Evolutionary conservation across 2,329 filamentous ascomycete genomes (phyloP).

Genomic region (Sporothrix euskadiensis): DNA sequence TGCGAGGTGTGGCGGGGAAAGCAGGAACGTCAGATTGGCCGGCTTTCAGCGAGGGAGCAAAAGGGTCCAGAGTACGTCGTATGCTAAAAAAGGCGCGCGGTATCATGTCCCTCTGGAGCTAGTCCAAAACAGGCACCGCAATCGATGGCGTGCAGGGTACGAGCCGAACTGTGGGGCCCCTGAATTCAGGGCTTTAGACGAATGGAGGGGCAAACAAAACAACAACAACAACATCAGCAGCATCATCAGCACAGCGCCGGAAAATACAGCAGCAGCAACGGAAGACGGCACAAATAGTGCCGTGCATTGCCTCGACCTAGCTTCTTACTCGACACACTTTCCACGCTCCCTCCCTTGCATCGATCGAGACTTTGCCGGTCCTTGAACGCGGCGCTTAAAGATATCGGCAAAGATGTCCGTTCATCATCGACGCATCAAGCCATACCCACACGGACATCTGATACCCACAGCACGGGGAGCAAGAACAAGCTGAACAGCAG

Average conservation of each 20-base stretch:
- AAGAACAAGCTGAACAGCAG: conserved; percentile 25
- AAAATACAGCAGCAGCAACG: background rate
- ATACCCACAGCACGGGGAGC: background rate
- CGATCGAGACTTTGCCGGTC: background rate
- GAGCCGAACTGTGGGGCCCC: background rate
- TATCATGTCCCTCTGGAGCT: background rate
- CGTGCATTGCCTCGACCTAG: too few species aligned
- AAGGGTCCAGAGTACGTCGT: background rate
- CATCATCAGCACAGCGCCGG: background rate
- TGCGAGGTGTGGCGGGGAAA: conserved; percentile 10
- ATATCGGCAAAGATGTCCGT: background rate
- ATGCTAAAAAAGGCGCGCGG: conserved; percentile 8
- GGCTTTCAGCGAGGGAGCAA: background rate
- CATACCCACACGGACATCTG: conserved; percentile 23
- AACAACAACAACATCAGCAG: background rate
- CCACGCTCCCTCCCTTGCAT: background rate
- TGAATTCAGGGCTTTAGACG: background rate
- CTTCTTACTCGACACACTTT: background rate
- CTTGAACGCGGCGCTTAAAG: background rate
- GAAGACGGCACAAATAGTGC: background rate
- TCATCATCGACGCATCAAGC: background rate
- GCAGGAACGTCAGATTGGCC: background rate
- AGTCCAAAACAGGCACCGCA: background rate
- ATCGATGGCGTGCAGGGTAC: background rate
- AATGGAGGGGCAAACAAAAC: background rate